phyloP scores from a whole-genome alignment of 805 yeast species.

The Sungouiozyma ichnusensis region DNA sequence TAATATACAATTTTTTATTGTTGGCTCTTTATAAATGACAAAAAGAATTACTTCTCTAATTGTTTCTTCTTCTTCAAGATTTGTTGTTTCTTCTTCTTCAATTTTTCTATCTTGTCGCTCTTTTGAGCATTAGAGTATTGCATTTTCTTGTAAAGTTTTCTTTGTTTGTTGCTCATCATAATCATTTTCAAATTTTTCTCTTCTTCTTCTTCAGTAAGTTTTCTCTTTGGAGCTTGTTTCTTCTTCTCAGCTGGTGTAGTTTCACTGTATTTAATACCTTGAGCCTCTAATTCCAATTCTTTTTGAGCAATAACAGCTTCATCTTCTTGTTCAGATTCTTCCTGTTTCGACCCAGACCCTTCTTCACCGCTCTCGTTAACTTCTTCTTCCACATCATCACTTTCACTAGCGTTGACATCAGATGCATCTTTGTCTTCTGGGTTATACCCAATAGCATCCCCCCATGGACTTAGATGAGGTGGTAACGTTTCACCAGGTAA shows the following conservation, averaged over 20 bases:
- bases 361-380: constrained; percentile 45
- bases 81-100: constrained; percentile 59
- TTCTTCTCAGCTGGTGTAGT: constrained; percentile 31
- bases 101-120: constrained; percentile 59
- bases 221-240: constrained; percentile 31
- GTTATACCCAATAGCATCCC: constrained; percentile 84
- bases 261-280: constrained; percentile 73
- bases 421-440: constrained; percentile 46
- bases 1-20: not conserved
- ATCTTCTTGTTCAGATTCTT: constrained; percentile 44
- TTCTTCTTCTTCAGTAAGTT: constrained; percentile 43
- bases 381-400: constrained; percentile 40
- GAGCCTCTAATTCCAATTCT: constrained; percentile 84
- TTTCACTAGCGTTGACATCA: constrained; percentile 38
- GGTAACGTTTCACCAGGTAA: constrained; percentile 94
- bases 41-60: constrained; percentile 20
- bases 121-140: constrained; percentile 81
- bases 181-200: constrained; percentile 88
- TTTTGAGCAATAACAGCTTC: constrained; percentile 57
- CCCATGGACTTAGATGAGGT: constrained; percentile 98
- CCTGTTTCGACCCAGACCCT: constrained; percentile 34
- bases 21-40: not conserved
- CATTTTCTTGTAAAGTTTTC: constrained; percentile 89
- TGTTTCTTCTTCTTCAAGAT: constrained; percentile 53
- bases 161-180: constrained; percentile 97